Percentiles rank a stretch among this genome's conserved stretches.
Evolutionary conservation across 2,329 filamentous ascomycete species (phyloP).

Genomic region (Hirsutella rhossiliensis): DNA sequence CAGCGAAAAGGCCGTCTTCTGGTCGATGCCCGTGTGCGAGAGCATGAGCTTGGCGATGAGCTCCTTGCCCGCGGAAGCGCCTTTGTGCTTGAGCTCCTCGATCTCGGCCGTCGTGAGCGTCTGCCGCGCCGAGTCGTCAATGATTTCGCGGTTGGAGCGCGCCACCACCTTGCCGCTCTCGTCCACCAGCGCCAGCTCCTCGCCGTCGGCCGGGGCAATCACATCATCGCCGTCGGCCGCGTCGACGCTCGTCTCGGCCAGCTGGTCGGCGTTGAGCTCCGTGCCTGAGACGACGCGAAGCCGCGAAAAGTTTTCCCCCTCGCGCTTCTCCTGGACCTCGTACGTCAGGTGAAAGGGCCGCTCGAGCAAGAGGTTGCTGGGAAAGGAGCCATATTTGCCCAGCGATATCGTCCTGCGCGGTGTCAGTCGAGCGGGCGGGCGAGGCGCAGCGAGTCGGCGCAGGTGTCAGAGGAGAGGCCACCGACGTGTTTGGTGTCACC

Average conservation of each 20-base stretch:
- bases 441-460: too few species aligned
- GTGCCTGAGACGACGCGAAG: slow-evolving; percentile 68
- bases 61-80: slow-evolving; percentile 69
- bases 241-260: slow-evolving; percentile 32
- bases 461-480: neutral
- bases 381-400: slow-evolving; percentile 87
- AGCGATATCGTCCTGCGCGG: slow-evolving; percentile 64
- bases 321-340: slow-evolving; percentile 64
- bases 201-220: slow-evolving; percentile 22
- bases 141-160: slow-evolving; percentile 44
- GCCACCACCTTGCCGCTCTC: slow-evolving; percentile 33
- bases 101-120: slow-evolving; percentile 66
- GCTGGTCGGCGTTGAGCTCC: slow-evolving; percentile 74
- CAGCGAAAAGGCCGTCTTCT: slow-evolving; percentile 88
- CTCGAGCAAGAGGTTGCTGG: slow-evolving; percentile 79
- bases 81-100: slow-evolving; percentile 61
- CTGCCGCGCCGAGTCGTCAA: slow-evolving; percentile 57
- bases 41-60: slow-evolving; percentile 87
- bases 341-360: slow-evolving; percentile 87
- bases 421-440: slow-evolving; percentile 9
- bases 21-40: slow-evolving; percentile 78
- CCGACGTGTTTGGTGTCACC: slow-evolving; percentile 47
- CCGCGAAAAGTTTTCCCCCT: slow-evolving; percentile 51
- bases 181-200: slow-evolving; percentile 29
- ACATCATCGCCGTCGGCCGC: slow-evolving; percentile 30